Percentiles rank a stretch among this genome's conserved stretches.
Evolutionary conservation across 1,284 basidiomycete genomes (phyloP).

Genomic region (Athelia sp.): DNA sequence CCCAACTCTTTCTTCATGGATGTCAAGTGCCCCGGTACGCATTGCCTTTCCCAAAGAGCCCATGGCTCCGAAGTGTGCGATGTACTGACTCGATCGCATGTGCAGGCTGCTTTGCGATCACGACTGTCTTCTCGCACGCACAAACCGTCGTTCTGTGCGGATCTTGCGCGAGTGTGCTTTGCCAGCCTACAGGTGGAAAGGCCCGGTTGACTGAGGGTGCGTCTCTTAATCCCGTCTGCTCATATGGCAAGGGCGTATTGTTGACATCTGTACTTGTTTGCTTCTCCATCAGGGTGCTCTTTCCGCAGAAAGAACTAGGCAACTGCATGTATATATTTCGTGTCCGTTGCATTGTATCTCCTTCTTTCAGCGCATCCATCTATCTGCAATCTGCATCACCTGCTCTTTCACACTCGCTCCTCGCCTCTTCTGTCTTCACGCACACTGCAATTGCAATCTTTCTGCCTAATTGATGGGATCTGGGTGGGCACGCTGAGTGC

Average conservation of each 20-base stretch:
- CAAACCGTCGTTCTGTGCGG: slow-evolving; percentile 92
- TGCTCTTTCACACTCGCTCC: slow-evolving; percentile 1
- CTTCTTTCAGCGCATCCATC: too few relatives aligned
- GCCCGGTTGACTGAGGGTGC: slow-evolving; percentile 96
- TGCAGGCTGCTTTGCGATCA: slow-evolving; percentile 89
- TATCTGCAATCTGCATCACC: not conserved
- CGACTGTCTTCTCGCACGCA: slow-evolving; percentile 93
- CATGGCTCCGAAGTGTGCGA: not conserved
- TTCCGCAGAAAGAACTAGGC: slow-evolving; percentile 83
- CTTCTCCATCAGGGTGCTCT: slow-evolving; percentile 59
- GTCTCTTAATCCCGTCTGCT: slow-evolving; percentile 19
- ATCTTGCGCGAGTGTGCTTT: slow-evolving; percentile 92
- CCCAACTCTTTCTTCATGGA: slow-evolving; percentile 99
- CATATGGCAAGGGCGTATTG: slow-evolving; percentile 2
- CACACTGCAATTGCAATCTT: not conserved
- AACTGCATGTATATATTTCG: not conserved
- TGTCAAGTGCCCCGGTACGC: slow-evolving; percentile 95
- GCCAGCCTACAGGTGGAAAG: slow-evolving; percentile 99
- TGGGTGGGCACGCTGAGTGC: too few relatives aligned
- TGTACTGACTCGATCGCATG: slow-evolving; percentile 11
- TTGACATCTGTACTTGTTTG: slow-evolving; percentile 9
- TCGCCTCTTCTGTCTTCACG: slow-evolving; percentile 2
- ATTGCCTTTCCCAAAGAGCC: slow-evolving; percentile 8
- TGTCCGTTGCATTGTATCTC: too few relatives aligned
- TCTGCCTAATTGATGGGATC: too few relatives aligned